These are phyloP conservation scores for Monosporozyma servazzii DNA, from an alignment of 805 yeast genomes.

Conservation along the genomic window DNA sequence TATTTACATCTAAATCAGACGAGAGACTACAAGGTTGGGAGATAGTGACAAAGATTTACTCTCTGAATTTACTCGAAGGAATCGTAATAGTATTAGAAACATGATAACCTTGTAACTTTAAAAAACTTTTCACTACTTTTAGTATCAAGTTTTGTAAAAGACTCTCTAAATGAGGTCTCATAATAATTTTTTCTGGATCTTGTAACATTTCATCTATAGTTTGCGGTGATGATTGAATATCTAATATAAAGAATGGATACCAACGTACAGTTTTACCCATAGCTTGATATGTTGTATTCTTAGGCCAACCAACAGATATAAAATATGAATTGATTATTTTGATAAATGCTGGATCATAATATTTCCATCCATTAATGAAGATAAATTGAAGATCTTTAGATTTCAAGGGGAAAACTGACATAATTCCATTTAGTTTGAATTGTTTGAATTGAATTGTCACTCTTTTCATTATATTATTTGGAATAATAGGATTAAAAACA, in stretches of 20 bases:
- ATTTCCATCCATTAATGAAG: conserved; percentile 35
- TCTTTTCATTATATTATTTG: conserved; percentile 13
- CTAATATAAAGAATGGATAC: conserved; percentile 35
- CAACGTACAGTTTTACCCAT: background rate
- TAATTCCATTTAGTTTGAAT: conserved; percentile 30
- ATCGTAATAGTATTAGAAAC: background rate
- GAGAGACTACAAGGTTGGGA: background rate
- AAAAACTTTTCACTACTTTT: conserved; percentile 26
- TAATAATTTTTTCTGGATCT: conserved; percentile 32
- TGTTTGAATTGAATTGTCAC: conserved; percentile 16
- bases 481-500: conserved; percentile 14
- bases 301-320: background rate
- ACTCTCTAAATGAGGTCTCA: conserved; percentile 18
- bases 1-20: background rate
- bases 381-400: conserved; percentile 37
- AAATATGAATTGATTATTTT: conserved; percentile 18
- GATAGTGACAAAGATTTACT: background rate
- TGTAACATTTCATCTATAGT: conserved; percentile 33
- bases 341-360: conserved; percentile 14
- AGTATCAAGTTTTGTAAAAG: conserved; percentile 27
- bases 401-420: conserved; percentile 32
- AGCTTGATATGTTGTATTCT: conserved; percentile 4
- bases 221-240: conserved; percentile 26
- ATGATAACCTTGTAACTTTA: conserved; percentile 17
- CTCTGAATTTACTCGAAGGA: background rate